phyloP scores from a whole-genome alignment of 805 yeast genomes.

The Yarrowia sp. region DNA sequence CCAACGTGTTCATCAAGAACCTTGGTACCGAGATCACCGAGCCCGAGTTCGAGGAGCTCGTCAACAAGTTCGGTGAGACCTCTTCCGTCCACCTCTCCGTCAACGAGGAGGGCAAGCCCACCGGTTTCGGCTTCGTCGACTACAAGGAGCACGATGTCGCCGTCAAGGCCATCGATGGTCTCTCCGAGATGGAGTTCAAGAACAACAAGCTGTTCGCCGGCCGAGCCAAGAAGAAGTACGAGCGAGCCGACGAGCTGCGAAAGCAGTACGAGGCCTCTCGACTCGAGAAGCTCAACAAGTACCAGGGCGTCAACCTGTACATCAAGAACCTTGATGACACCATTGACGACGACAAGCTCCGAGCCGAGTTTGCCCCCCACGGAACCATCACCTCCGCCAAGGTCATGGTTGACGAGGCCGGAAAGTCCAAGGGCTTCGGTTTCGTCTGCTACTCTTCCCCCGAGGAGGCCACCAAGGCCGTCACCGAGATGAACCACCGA shows the following conservation, averaged over 20 bases:
- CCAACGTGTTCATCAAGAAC: constrained; percentile 95
- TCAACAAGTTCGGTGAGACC: constrained; percentile 70
- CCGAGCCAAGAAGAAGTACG: constrained; percentile 98
- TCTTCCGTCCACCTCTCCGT: constrained; percentile 79
- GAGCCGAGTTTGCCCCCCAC: constrained; percentile 87
- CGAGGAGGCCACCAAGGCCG: constrained; percentile 98
- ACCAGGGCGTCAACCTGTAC: constrained; percentile 96
- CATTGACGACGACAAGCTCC: constrained; percentile 85
- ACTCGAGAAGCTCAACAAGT: constrained; percentile 86
- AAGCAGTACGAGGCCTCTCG: constrained; percentile 90
- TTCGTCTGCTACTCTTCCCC: constrained; percentile 97
- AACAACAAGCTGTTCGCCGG: constrained; percentile 91
- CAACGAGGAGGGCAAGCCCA: constrained; percentile 83
- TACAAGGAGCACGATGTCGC: constrained; percentile 86
- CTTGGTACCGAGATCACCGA: constrained; percentile 59
- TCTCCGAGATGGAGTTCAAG: constrained; percentile 80
- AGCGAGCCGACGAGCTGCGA: constrained; percentile 93
- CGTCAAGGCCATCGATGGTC: constrained; percentile 83
- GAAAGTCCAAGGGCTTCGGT: constrained; percentile 97
- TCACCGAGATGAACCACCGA: constrained; percentile 96
- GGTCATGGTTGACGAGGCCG: constrained; percentile 92
- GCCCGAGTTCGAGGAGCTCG: constrained; percentile 64
- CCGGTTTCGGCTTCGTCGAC: constrained; percentile 96
- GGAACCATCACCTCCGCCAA: constrained; percentile 95
- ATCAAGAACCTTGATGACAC: constrained; percentile 94